Evolutionary conservation across 2,329 filamentous ascomycete species (phyloP), one percentile per base, ranked within the genome.

Genomic region (Knufia petricola): DNA sequence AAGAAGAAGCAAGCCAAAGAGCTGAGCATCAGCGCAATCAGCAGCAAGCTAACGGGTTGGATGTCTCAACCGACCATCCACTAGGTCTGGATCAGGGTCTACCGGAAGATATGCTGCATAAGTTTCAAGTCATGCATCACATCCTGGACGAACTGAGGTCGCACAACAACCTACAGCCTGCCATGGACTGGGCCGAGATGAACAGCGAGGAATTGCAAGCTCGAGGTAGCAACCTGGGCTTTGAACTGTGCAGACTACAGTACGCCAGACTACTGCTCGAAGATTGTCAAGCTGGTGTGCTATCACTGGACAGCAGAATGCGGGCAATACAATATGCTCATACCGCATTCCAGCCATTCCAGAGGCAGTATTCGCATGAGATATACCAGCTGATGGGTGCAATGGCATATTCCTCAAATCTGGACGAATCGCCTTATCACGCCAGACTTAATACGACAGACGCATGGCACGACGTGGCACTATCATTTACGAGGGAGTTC

Each of bases 401-500:
- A 3, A 81, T 95, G 69, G 79, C 87, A 0, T 98, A 82, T 66
- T 78, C 77, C 30, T 72, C 82, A 2, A 94, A 94, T 62, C 72
- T 96, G 1, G 62, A 69, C 17, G 71, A 74, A 6, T 94, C 87
- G 1, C 92, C 92, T 0, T 98, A 96, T 67, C 69, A 70, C n/a
- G 64, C 74, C 46, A 78, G 87, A 38, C 95, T 95, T 66, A 77
- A 85, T 62, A 87, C 84, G 46, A 70, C 79, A 6, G 76, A 76
- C 2, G 81, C 84, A 0, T 98, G 92, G 74, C 79, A 85, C 34
- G 87, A 94, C 53, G 85, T 94, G 1, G 81, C 87, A 3, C 70
- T 79, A n/a, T 85, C 85, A 2, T 98, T 98, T 63, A 94, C 86
- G 0, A 81, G 85, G 51, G 92, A 96, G 63, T 98, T 95, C 69